Evolutionary conservation across 2,329 filamentous ascomycete species (phyloP).

Genomic region (Talaromyces pinophilus): DNA sequence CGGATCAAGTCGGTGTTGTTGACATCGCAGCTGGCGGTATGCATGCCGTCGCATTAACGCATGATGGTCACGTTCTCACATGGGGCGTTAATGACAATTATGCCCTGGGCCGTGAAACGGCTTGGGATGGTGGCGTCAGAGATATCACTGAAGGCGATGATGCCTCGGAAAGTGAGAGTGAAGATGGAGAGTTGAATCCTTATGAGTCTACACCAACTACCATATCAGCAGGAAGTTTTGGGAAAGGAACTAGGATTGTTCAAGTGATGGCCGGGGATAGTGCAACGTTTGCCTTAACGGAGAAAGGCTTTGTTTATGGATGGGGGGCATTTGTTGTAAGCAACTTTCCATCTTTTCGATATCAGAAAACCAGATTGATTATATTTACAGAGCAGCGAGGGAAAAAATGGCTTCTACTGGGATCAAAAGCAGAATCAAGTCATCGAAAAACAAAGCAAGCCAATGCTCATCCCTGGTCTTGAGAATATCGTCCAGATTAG

Average conservation of each 20-base stretch:
- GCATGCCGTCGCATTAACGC: constrained; percentile 73
- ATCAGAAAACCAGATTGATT: background rate
- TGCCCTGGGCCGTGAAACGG: constrained; percentile 72
- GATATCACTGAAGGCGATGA: constrained; percentile 30
- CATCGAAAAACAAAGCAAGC: constrained; percentile 41
- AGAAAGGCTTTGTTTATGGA: constrained; percentile 73
- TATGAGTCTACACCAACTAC: constrained; percentile 66
- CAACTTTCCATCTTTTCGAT: background rate
- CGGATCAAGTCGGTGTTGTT: constrained; percentile 54
- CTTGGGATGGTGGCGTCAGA: constrained; percentile 58
- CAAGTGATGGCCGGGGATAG: constrained; percentile 74
- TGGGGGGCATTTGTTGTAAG: constrained; percentile 70
- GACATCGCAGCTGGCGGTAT: constrained; percentile 68
- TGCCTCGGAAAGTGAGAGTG: constrained; percentile 48
- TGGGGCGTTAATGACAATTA: constrained; percentile 87
- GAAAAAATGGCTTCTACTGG: constrained; percentile 58
- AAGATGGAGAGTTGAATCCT: constrained; percentile 68
- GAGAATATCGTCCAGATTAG: constrained; percentile 66
- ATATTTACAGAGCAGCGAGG: constrained; percentile 52
- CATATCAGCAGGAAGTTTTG: constrained; percentile 57
- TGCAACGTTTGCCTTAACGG: constrained; percentile 73
- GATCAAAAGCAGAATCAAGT: constrained; percentile 28
- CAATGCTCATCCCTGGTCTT: constrained; percentile 53
- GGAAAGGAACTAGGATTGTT: constrained; percentile 62
- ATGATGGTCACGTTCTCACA: constrained; percentile 77